These are phyloP conservation scores for Sugiyamaella japonica DNA, from an alignment of 1,139 yeast species.

Conservation along the genomic window DNA sequence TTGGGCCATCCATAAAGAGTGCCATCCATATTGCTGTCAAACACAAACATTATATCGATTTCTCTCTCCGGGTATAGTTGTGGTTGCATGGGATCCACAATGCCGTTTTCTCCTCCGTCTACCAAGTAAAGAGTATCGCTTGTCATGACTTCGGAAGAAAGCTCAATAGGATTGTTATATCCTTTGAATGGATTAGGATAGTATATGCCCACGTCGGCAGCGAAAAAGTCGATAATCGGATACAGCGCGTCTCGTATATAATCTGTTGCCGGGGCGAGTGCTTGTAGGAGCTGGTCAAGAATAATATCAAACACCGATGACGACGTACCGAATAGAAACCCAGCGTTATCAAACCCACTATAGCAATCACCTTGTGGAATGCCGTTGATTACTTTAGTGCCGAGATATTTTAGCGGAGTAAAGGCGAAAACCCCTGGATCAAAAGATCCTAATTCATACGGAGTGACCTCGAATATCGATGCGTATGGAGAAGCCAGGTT, in stretches of 20 bases:
- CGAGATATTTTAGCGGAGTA: constrained; percentile 69
- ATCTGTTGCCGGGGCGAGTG: constrained; percentile 50
- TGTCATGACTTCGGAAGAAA: constrained; percentile 33
- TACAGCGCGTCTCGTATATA: constrained; percentile 37
- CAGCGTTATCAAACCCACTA: constrained; percentile 75
- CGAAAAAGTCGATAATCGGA: neutral
- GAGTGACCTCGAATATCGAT: constrained; percentile 78
- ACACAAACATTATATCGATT: constrained; percentile 79
- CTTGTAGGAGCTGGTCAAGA: constrained; percentile 55
- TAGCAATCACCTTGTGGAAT: constrained; percentile 47
- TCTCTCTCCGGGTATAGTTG: constrained; percentile 66
- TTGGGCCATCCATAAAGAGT: constrained; percentile 67
- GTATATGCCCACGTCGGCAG: constrained; percentile 31
- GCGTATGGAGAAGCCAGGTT: constrained; percentile 55
- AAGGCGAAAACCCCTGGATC: constrained; percentile 75
- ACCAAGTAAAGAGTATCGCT: constrained; percentile 55
- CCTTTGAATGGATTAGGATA: constrained; percentile 66
- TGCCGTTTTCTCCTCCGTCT: constrained; percentile 89
- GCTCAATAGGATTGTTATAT: constrained; percentile 74
- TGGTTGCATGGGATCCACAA: constrained; percentile 78
- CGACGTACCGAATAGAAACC: constrained; percentile 74
- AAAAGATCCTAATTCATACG: constrained; percentile 86
- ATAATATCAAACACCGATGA: constrained; percentile 76
- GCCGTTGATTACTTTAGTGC: constrained; percentile 66
- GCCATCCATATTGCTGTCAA: constrained; percentile 88